Evolutionary conservation across 148 eudicot species (phyloP), one percentile per base, ranked within the genome.

Genomic region (Chenopodium berlandieri): DNA sequence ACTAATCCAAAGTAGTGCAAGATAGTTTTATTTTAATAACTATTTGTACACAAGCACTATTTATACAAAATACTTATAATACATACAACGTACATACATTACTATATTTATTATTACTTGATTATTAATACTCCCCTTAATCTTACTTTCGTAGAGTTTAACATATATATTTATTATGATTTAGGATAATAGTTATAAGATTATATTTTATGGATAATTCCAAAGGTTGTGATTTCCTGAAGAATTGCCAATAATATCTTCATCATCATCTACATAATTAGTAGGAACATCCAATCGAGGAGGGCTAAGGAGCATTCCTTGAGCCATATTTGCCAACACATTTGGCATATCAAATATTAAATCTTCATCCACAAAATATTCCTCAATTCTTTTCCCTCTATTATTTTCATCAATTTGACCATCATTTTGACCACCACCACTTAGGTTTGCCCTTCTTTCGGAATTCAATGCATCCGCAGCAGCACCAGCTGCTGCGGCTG

Each of bases 291-390:
- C 88, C 25, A 85, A 44, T 5, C 91, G 85, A 9, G 97, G 97
- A 60, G 97, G 97, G 86, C 94, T 91, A 47, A 92, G 91, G 47
- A 92, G 88, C 97, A 92, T 92, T 44, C 97, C 97, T 46, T 92
- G 77, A 31, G 94, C 91, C 97, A 92, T 92, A 71, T 88, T 89
- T 20, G 52, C 84, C 66, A 92, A 90, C 69, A 92, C 91, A 89
- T 92, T 92, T 0, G 97, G 97, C 92, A 92, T 88, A 69, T 92
- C 94, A 82, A 92, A 92, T 44, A 92, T 83, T 90, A 92, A 67
- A 85, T 91, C 93, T 85, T 91, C 94, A 70, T 92, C 97, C 10
- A 89, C 82, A 84, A 81, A 88, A 60, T 63, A 12, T 23, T 73
- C 69, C 20, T 65, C 76, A 23, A 19, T 78, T 4, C 40, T 77